These are phyloP conservation scores for Epichloe baconii DNA, from an alignment of 2,329 filamentous ascomycete species.

Conservation along the genomic window DNA sequence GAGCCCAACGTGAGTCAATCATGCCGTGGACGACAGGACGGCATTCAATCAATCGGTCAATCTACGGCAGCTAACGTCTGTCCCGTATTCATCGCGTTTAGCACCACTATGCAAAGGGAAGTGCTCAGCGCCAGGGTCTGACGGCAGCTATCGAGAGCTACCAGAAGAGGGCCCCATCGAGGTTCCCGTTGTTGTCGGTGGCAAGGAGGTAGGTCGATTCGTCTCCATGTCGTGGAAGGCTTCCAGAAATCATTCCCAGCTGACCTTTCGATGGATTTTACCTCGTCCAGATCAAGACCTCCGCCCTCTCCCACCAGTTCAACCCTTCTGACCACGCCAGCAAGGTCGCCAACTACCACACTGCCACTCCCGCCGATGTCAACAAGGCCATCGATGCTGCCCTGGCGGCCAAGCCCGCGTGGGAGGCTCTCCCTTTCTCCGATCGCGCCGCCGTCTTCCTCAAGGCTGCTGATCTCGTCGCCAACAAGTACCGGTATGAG, in stretches of 20 bases:
- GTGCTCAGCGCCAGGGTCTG: slow-evolving; percentile 63
- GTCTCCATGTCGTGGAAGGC: background rate
- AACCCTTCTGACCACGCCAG: slow-evolving; percentile 73
- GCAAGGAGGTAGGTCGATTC: slow-evolving; percentile 51
- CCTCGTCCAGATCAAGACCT: slow-evolving; percentile 46
- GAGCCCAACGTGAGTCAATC: slow-evolving; percentile 74
- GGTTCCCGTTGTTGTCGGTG: slow-evolving; percentile 72
- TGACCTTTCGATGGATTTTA: background rate
- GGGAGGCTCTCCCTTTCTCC: slow-evolving; percentile 82
- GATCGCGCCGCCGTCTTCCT: slow-evolving; percentile 89
- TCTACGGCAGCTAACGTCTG: background rate
- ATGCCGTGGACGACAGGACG: background rate
- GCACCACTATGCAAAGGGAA: slow-evolving; percentile 83
- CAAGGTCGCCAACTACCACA: slow-evolving; percentile 71
- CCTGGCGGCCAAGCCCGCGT: slow-evolving; percentile 70
- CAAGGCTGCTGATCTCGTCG: slow-evolving; percentile 85
- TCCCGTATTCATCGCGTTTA: slow-evolving; percentile 21
- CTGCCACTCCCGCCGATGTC: slow-evolving; percentile 66
- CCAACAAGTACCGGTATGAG: slow-evolving; percentile 89
- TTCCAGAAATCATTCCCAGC: background rate
- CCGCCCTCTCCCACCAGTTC: slow-evolving; percentile 53
- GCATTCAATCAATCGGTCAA: too few species aligned
- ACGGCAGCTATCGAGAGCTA: slow-evolving; percentile 58
- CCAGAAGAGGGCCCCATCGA: slow-evolving; percentile 56
- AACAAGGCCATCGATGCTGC: slow-evolving; percentile 70